Evolutionary conservation across 2,329 filamentous ascomycete species (phyloP).

Genomic region (Lecanicillium sp.): DNA sequence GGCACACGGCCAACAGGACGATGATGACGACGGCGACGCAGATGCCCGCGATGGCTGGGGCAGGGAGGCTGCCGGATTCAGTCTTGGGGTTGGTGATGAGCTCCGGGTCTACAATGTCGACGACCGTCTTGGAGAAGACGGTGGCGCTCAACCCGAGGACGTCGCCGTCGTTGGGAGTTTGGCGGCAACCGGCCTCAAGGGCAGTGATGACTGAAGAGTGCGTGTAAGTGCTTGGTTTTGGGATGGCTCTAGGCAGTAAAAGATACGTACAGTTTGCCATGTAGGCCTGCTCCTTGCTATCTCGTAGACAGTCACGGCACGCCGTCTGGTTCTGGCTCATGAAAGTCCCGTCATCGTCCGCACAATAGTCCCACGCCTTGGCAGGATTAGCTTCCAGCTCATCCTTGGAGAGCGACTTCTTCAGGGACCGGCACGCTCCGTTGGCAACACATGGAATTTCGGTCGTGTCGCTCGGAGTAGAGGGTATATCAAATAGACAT

Average conservation of each 20-base stretch:
- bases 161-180: conserved; percentile 33
- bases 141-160: conserved; percentile 36
- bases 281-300: conserved; percentile 35
- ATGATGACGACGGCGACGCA: conserved; percentile 39
- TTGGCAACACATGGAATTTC: conserved; percentile 37
- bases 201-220: conserved; percentile 38
- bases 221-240: conserved; percentile 9
- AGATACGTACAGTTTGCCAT: conserved; percentile 43
- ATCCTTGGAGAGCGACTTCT: conserved; percentile 31
- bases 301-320: conserved; percentile 39
- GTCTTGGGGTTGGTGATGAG: conserved; percentile 22
- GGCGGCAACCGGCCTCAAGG: conserved; percentile 42
- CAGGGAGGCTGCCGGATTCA: conserved; percentile 19
- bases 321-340: conserved; percentile 24
- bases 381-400: conserved; percentile 21
- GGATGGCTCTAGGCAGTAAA: not conserved
- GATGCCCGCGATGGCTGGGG: conserved; percentile 49
- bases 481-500: conserved; percentile 36
- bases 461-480: conserved; percentile 26
- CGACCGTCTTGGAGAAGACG: conserved; percentile 31
- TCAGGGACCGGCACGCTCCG: conserved; percentile 35
- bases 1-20: conserved; percentile 34
- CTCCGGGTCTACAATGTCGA: conserved; percentile 36
- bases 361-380: conserved; percentile 36
- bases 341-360: conserved; percentile 30